phyloP scores from a whole-genome alignment of 345 rosid species.

The Camelina sativa region DNA sequence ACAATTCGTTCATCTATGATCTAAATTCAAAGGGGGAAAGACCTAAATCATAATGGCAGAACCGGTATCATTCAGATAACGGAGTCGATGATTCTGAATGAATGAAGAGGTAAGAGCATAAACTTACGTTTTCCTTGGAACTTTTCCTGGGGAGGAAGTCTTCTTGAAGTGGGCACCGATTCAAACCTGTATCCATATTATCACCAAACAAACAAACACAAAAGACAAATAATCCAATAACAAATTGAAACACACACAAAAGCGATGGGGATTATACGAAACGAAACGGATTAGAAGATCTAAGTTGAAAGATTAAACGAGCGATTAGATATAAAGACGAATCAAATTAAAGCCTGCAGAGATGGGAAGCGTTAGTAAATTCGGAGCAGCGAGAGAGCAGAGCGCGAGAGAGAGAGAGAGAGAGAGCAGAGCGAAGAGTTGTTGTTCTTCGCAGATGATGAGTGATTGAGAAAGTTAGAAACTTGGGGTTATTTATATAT shows the following conservation, averaged over 20 bases:
- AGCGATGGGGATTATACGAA: background rate
- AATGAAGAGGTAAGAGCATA: too few relatives aligned
- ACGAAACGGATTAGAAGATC: slow-evolving; percentile 15
- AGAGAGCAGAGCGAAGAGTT: slow-evolving; percentile 11
- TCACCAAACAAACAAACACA: background rate
- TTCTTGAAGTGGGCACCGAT: slow-evolving; percentile 53
- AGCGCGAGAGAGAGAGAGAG: background rate
- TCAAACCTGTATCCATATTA: slow-evolving; percentile 44
- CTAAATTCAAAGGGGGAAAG: too few relatives aligned
- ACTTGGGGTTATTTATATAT: too few relatives aligned
- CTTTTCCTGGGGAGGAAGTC: slow-evolving; percentile 48
- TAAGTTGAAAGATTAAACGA: background rate
- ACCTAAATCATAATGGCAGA: background rate
- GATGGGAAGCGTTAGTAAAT: slow-evolving; percentile 3
- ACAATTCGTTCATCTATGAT: too few relatives aligned
- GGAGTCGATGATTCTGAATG: too few relatives aligned
- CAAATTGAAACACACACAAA: background rate
- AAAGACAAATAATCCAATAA: background rate
- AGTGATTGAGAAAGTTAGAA: too few relatives aligned
- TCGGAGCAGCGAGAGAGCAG: background rate
- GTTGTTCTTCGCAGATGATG: too few relatives aligned
- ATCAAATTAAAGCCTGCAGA: slow-evolving; percentile 9
- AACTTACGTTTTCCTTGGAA: slow-evolving; percentile 54
- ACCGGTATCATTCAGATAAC: too few relatives aligned
- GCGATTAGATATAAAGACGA: background rate